Conservation (phyloP, 2,329 filamentous ascomycete species). For the Colletotrichum sp. region DNA sequence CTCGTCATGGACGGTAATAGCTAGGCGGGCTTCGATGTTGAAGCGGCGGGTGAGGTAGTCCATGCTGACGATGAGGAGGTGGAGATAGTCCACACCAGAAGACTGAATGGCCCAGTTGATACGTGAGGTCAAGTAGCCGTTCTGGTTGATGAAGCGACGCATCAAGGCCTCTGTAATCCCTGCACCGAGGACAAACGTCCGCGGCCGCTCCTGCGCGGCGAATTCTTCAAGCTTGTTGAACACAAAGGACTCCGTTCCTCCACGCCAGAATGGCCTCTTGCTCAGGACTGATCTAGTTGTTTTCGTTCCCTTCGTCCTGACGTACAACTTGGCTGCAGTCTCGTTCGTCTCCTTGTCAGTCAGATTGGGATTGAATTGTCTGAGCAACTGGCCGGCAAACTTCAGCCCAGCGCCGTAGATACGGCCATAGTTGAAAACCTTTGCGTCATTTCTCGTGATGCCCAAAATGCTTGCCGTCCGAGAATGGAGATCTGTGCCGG, state of each 20-base stretch:
- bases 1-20: slow-evolving; percentile 97
- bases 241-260: slow-evolving; percentile 95
- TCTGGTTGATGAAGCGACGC: slow-evolving; percentile 84
- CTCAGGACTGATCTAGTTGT: slow-evolving; percentile 76
- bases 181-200: slow-evolving; percentile 90
- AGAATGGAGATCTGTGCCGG: slow-evolving; percentile 92
- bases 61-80: slow-evolving; percentile 92
- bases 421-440: slow-evolving; percentile 98
- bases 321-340: slow-evolving; percentile 82
- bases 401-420: slow-evolving; percentile 98
- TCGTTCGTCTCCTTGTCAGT: slow-evolving; percentile 79
- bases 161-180: slow-evolving; percentile 97
- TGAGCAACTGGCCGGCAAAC: slow-evolving; percentile 86
- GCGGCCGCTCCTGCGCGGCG: slow-evolving; percentile 88
- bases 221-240: slow-evolving; percentile 99
- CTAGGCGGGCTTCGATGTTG: slow-evolving; percentile 82
- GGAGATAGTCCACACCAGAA: slow-evolving; percentile 94
- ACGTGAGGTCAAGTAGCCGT: slow-evolving; percentile 91
- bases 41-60: slow-evolving; percentile 88
- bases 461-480: slow-evolving; percentile 91
- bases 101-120: slow-evolving; percentile 99
- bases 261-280: slow-evolving; percentile 87
- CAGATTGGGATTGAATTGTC: slow-evolving; percentile 89
- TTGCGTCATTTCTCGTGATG: slow-evolving; percentile 93
- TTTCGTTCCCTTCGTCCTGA: slow-evolving; percentile 88